Evolutionary conservation across 2,329 filamentous ascomycete species (phyloP), one percentile per base, ranked within the genome.

Genomic region (Fonsecaea erecta): DNA sequence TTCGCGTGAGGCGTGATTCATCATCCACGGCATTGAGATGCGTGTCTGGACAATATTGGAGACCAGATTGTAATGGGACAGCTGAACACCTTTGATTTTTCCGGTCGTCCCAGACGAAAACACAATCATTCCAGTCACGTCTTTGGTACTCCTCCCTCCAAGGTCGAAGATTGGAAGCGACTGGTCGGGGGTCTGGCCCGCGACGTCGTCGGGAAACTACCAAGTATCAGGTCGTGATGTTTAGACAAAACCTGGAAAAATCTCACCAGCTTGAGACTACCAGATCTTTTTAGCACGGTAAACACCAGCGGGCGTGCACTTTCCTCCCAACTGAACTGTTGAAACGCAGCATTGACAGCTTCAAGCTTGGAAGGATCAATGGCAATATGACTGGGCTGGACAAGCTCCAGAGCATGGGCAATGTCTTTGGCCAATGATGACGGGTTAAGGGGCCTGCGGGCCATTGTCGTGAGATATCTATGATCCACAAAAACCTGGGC

Each of bases 61-160:
- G 12, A 81, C 77, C 1, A 81, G 69, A 52, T 81, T 82, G 7
- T 72, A 73, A 62, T 82, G 78, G 2, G 78, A 80, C 14, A 82
- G 65, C 65, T 77, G 76, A 37, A 82, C 79, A 9, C 66, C 73
- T 54, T 76, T 75, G 1, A 74, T 72, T 1, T 64, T 67, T 5
- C 74, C 74, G 0, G 73, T 74, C 5, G 74, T 76, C 3, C 74
- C 74, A 12, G 74, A 75, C 1, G 73, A 74, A 52, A 75, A 76
- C 2, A 75, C 71, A 7, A 75, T 67, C 51, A 64, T 54, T 9
- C 52, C 61, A 1, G 65, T 62, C 11, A 60, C 34, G 28, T 71
- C 66, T 56, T 69, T 71, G 21, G 71, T 60, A 51, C 55, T 68
- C 58, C 57, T 69, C 0, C 70, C 69, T 14, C 63, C 43, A 5